Base-by-base conservation (phyloP, 352 stramenopile species). In the Bremia lactucae region DNA sequence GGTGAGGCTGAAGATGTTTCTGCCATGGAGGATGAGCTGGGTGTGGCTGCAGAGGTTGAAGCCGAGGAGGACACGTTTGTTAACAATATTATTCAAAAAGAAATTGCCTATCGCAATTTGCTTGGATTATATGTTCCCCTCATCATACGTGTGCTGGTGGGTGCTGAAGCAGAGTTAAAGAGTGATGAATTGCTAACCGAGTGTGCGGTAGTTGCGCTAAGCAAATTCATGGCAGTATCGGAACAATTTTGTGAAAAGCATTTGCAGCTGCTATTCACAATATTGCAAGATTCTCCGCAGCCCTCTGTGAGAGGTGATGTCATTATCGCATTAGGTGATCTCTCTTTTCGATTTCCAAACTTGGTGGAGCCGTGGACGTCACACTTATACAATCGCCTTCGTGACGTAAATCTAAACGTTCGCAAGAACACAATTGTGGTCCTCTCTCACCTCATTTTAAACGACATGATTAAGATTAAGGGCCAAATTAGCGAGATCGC, bases 401-500 rank as follows among this genome's bases (percentile, higher is more conserved):
- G 87, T 20, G 94, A 98, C 55, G 62, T 87, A 7, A 69, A 94
- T 42, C 46, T 72, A 14, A 81, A 86, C 42, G 96, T 98, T 19
- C 87, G 95, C 25, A 87, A 95, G 39, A 97, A 98, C 52, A 96
- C 95, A 25, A 85, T 98, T 34, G 96, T 98, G 52, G 95, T 98
- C 22, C 79, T 99, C 2, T 98, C 95, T 20, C 95, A 98, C 55
- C 79, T 99, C 25, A 98, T 98, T 60, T 66, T 99, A 23, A 99
- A 99, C 64, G 95, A 99, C 53, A 99, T 99, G 96, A 95, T 99
- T 28, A 98, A 98, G 70, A 93, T 98, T n/a, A 97, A 97, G 57
- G 93, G 89, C 11, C 86, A 97, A 61, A 82, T 95, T 36, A 90
- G 77, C 40, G 80, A 97, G 43, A 96, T 99, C 42, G 95, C 94